Conservation (phyloP, 371 early-diverging fungal species). For the Circinella umbellata region DNA sequence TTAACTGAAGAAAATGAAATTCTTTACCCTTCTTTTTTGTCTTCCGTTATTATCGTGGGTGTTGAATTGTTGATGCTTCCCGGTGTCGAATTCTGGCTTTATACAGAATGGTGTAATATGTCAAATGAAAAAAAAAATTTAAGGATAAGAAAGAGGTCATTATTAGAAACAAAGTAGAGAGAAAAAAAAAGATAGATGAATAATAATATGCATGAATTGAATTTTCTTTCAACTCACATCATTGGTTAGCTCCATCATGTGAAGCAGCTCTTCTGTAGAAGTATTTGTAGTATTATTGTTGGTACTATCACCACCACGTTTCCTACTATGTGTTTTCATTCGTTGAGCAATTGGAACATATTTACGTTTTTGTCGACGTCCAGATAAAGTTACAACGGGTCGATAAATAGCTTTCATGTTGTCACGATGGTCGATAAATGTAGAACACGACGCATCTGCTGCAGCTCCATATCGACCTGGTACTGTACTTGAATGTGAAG, state of each 20-base stretch:
- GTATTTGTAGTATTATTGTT: not conserved
- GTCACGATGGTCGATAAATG: slow-evolving; percentile 7
- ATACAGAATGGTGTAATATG: not conserved
- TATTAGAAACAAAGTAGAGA: too few species aligned
- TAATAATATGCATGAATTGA: not conserved
- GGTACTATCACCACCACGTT: not conserved
- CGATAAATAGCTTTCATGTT: slow-evolving; percentile 7
- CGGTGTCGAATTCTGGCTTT: slow-evolving; percentile 18
- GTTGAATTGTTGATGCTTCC: not conserved
- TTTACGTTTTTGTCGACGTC: slow-evolving; percentile 21
- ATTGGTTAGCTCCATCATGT: slow-evolving; percentile 6
- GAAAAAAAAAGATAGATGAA: too few species aligned
- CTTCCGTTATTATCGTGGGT: not conserved
- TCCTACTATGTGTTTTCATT: slow-evolving; percentile 18
- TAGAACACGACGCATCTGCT: not conserved
- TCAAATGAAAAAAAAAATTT: not conserved
- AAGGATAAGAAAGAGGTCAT: not conserved
- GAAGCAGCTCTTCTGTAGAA: not conserved
- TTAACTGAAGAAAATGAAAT: not conserved
- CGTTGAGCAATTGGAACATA: slow-evolving; percentile 24
- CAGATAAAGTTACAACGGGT: slow-evolving; percentile 15
- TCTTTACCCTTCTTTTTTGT: not conserved
- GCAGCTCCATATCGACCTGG: slow-evolving; percentile 1
- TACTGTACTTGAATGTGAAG: slow-evolving; percentile 2
- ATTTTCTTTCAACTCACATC: not conserved